Conservation (phyloP, 2,329 filamentous ascomycete species). For the Apiospora malaysiana region DNA sequence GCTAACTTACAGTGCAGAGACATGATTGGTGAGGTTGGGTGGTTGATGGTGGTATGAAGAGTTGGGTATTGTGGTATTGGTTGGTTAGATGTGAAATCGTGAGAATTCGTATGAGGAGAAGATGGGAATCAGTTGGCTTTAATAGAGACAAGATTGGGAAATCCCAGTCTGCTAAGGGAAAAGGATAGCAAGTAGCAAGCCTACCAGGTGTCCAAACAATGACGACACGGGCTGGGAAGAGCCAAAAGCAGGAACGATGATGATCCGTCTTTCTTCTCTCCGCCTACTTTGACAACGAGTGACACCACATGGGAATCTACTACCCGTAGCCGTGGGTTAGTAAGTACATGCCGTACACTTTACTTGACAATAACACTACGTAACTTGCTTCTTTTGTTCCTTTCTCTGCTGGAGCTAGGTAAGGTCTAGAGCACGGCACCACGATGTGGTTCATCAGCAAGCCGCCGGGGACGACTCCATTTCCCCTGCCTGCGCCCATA, state of each 20-base stretch:
- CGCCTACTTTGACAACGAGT: neutral
- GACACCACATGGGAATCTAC: slow-evolving; percentile 1
- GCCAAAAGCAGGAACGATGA: slow-evolving; percentile 19
- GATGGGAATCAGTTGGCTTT: slow-evolving; percentile 10
- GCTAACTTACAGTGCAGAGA: slow-evolving; percentile 63
- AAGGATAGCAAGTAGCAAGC: neutral
- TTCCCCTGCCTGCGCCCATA: neutral
- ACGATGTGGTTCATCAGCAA: neutral
- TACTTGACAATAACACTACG: slow-evolving; percentile 7
- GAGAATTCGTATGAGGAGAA: neutral
- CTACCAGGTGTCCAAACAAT: slow-evolving; percentile 19
- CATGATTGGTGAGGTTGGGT: slow-evolving; percentile 49
- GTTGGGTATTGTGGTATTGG: slow-evolving; percentile 8
- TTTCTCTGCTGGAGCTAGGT: neutral
- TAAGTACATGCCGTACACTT: neutral
- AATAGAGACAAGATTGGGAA: slow-evolving; percentile 13
- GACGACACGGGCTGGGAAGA: slow-evolving; percentile 15
- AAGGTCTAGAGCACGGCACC: neutral
- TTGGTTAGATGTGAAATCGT: slow-evolving; percentile 5
- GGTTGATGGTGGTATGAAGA: neutral
- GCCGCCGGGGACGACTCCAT: neutral
- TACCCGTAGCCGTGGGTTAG: neutral
- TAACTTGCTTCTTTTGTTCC: neutral
- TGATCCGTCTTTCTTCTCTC: neutral
- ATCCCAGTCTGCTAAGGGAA: slow-evolving; percentile 4